phyloP scores from a whole-genome alignment of 805 yeast genomes.

The Zygoascus ofunaensis region DNA sequence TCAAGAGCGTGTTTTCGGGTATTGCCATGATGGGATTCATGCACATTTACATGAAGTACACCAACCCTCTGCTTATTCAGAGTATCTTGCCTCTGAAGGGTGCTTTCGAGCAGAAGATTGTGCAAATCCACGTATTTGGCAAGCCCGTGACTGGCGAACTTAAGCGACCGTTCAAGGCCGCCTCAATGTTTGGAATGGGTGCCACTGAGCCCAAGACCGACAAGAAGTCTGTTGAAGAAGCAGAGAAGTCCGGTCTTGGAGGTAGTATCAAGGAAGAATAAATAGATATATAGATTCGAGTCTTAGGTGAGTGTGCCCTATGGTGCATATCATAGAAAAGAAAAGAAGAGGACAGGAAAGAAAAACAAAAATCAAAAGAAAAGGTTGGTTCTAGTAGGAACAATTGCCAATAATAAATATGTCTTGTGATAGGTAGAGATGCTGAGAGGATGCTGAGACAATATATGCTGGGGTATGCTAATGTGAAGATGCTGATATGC shows the following conservation, averaged over 20 bases:
- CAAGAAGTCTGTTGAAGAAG: conserved; percentile 74
- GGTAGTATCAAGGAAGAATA: conserved; percentile 87
- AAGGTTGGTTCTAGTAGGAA: no score
- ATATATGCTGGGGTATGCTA: no score
- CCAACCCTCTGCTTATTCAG: conserved; percentile 95
- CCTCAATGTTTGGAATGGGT: conserved; percentile 61
- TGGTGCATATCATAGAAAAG: no score
- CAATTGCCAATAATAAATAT: no score
- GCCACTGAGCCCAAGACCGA: conserved; percentile 62
- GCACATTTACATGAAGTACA: conserved; percentile 96
- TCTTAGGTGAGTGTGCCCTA: no score
- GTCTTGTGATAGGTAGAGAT: no score
- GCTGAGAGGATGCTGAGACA: no score
- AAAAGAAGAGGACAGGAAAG: no score
- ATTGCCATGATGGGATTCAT: conserved; percentile 96
- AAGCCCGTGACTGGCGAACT: conserved; percentile 77
- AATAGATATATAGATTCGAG: no score
- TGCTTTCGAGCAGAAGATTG: conserved; percentile 82
- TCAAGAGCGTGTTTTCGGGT: conserved; percentile 78
- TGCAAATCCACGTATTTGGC: conserved; percentile 82
- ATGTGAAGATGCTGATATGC: no score
- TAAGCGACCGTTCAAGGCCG: conserved; percentile 93
- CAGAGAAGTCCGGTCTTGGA: conserved; percentile 69
- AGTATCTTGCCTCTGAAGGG: conserved; percentile 82
- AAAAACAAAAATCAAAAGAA: no score